Evolutionary conservation across 495 filamentous ascomycete species (phyloP), one percentile per base, ranked within the genome.

Genomic region (Penicillium cosmopolitanum): DNA sequence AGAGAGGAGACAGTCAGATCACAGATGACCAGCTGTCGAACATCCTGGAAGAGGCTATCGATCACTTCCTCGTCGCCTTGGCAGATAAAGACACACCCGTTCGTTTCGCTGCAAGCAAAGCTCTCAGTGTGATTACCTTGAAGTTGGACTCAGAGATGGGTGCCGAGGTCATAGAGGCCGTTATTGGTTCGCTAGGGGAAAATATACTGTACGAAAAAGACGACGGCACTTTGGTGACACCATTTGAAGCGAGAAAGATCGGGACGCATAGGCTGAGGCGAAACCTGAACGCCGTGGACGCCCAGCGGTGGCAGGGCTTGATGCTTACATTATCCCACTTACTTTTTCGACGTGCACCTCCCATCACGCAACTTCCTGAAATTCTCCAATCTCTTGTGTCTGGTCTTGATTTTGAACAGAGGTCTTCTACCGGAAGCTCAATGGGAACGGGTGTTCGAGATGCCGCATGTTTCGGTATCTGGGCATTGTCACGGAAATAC

Each of bases 401-500:
- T 54, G 92, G 90, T 0, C 80, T 97, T 44, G 83, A 83, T 9
- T 99, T 97, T 63, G 93, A 97, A 70, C 89, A 94, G 66, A 82
- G 92, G 46, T 89, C 87, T 28, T 77, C 90, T 0, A 90, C 89
- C 16, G 96, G 96, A 9, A 83, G 79, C 10, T 91, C 92, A 4
- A 77, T 92, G n/a, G 96, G 96, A 9, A 87, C 89, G 0, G 97
- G 94, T 64, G 96, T 98, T n/a, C 84, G 95, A 53, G 95, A 99
- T 77, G 96, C 96, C 5, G 91, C 95, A 2, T 96, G 91, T 70
- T 97, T 97, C 67, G 95, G 95, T 31, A 87, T 96, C 28, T 99
- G 95, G 95, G 86, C 93, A 1, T 73, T 98, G 11, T 93, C 93
- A 44, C 82, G 95, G 57, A 87, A 92, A 50, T 99, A 98, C 62